phyloP scores from a whole-genome alignment of 2,329 filamentous ascomycete genomes.

The Aspergillus bombycis region DNA sequence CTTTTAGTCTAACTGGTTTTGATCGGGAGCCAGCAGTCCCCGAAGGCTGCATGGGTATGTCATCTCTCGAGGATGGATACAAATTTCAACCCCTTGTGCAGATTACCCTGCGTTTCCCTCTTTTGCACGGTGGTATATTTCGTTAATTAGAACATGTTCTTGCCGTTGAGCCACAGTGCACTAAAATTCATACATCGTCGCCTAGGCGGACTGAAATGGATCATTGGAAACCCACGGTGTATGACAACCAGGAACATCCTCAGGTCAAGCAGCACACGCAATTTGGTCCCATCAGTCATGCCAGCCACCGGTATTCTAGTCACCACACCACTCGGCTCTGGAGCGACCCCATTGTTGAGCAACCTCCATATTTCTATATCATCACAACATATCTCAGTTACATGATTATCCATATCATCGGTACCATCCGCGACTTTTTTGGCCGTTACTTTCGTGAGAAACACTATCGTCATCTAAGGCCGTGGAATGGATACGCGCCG shows the following conservation, averaged over 20 bases:
- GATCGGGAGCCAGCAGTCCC: too few species aligned
- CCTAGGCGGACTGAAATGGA: too few species aligned
- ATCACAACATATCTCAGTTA: constrained; percentile 99
- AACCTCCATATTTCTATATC: constrained; percentile 94
- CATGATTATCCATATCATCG: constrained; percentile 90
- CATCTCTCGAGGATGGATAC: too few species aligned
- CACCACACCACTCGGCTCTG: constrained; percentile 80
- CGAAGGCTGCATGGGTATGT: too few species aligned
- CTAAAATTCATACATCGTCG: too few species aligned
- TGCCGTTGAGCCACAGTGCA: too few species aligned
- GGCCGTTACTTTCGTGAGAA: constrained; percentile 90
- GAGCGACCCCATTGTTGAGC: constrained; percentile 83
- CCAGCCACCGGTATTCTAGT: constrained; percentile 85
- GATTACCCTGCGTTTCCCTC: too few species aligned
- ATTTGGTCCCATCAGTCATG: constrained; percentile 84
- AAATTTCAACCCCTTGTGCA: too few species aligned
- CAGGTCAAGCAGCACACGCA: constrained; percentile 82
- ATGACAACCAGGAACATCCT: constrained; percentile 48
- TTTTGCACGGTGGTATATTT: too few species aligned
- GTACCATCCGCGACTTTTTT: constrained; percentile 95
- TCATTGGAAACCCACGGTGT: too few species aligned
- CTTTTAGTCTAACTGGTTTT: too few species aligned
- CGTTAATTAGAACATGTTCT: too few species aligned
- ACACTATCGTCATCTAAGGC: constrained; percentile 81
- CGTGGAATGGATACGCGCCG: constrained; percentile 86